Conservation (phyloP, 805 yeast species). For the Ascoidea rubescens region DNA sequence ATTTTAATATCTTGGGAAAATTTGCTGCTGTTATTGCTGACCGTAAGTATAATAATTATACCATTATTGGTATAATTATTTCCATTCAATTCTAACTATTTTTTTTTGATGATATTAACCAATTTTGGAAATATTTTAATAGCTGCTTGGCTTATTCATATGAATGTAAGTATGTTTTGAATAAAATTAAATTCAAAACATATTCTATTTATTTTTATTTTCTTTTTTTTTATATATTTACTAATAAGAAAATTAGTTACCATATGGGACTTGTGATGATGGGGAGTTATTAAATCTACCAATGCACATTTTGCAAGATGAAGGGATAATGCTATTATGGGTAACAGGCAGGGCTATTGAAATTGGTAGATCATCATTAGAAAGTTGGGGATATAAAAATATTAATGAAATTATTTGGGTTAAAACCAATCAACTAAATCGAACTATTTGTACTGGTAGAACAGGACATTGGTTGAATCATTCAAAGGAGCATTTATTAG, state of each 20-base stretch:
- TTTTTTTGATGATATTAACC: background rate
- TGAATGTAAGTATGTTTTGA: constrained; percentile 30
- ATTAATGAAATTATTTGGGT: constrained; percentile 82
- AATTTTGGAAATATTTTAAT: background rate
- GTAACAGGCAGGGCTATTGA: constrained; percentile 93
- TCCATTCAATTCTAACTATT: too few relatives aligned
- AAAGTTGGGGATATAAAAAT: constrained; percentile 71
- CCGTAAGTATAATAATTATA: constrained; percentile 18
- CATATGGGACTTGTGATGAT: constrained; percentile 69
- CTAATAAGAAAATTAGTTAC: constrained; percentile 18
- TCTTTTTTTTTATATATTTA: background rate
- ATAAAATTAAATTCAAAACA: background rate
- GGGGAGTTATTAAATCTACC: constrained; percentile 56
- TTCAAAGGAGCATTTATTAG: constrained; percentile 79
- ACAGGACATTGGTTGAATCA: constrained; percentile 97
- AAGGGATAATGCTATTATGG: constrained; percentile 79
- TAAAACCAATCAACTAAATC: constrained; percentile 72
- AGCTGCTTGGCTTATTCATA: constrained; percentile 91
- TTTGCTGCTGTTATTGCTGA: constrained; percentile 81
- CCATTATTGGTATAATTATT: background rate
- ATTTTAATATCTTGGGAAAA: constrained; percentile 60
- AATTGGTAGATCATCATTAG: constrained; percentile 63
- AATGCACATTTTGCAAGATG: constrained; percentile 58
- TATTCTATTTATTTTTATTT: background rate
- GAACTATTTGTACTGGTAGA: constrained; percentile 89